These are phyloP conservation scores for Aureobasidium lini DNA, from an alignment of 2,329 filamentous ascomycete genomes.

Conservation along the genomic window DNA sequence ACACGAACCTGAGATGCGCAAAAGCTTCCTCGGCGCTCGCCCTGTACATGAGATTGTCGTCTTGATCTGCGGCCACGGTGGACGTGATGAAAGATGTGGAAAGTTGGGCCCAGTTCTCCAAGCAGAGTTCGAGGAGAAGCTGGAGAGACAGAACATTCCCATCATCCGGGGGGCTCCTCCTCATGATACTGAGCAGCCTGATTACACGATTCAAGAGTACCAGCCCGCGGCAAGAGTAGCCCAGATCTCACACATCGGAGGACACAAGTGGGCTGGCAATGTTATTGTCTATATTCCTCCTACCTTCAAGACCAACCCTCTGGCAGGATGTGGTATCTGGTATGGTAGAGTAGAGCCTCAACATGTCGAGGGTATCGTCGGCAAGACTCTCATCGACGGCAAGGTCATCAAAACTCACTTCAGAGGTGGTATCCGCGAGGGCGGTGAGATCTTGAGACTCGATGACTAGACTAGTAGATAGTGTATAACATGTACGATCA, in stretches of 20 bases:
- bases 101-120: conserved; percentile 67
- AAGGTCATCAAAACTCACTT: conserved; percentile 64
- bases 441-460: conserved; percentile 19
- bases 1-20: conserved; percentile 42
- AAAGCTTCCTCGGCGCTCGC: conserved; percentile 47
- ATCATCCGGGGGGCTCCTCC: conserved; percentile 40
- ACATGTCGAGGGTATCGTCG: conserved; percentile 68
- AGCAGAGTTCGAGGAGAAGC: conserved; percentile 58
- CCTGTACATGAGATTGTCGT: conserved; percentile 64
- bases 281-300: conserved; percentile 74
- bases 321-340: conserved; percentile 70
- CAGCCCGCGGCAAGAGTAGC: conserved; percentile 52
- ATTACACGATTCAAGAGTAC: conserved; percentile 23
- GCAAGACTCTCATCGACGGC: conserved; percentile 61
- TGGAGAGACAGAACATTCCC: conserved; percentile 43
- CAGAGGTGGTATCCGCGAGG: conserved; percentile 54
- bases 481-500: not conserved
- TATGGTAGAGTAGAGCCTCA: conserved; percentile 70
- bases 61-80: conserved; percentile 80
- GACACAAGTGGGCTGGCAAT: conserved; percentile 81
- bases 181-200: conserved; percentile 6
- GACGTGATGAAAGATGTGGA: conserved; percentile 75
- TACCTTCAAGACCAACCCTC: conserved; percentile 39
- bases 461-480: not conserved
- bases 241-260: conserved; percentile 71